Conservation (phyloP, 805 yeast species). For the Wickerhamomyces silvicola region DNA sequence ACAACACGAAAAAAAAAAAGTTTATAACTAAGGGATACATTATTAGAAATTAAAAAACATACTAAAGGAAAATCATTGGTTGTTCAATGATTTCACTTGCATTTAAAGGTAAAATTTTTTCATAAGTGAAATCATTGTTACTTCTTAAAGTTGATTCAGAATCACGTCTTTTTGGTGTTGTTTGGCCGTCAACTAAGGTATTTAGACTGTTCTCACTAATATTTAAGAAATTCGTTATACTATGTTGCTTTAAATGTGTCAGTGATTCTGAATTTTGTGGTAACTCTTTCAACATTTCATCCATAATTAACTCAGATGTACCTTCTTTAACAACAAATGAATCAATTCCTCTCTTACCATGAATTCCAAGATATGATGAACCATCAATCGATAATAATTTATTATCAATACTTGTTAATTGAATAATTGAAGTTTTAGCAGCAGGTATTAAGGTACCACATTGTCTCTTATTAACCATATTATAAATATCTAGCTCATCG, state of each 20-base stretch:
- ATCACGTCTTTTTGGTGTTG: constrained; percentile 4
- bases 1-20: too few species aligned
- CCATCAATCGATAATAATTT: constrained; percentile 49
- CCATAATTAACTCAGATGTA: constrained; percentile 14
- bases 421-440: constrained; percentile 43
- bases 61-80: background rate
- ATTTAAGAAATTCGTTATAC: constrained; percentile 13
- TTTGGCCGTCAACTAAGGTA: constrained; percentile 14
- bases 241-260: constrained; percentile 6
- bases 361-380: constrained; percentile 51
- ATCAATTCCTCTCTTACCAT: constrained; percentile 26
- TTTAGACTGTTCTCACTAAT: constrained; percentile 13
- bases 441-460: constrained; percentile 63
- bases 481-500: constrained; percentile 24
- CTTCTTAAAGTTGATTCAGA: constrained; percentile 17
- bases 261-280: constrained; percentile 10
- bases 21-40: too few species aligned
- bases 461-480: constrained; percentile 35
- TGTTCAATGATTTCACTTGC: background rate
- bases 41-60: too few species aligned
- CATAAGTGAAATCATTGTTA: constrained; percentile 16
- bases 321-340: constrained; percentile 18
- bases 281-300: constrained; percentile 14
- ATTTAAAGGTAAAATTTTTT: constrained; percentile 14
- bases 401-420: constrained; percentile 33